A percentile compares a stretch with the other conserved stretches of the same genome.
phyloP scores from a whole-genome alignment of 140 eudicot species.

The Ambrosia hybrid region DNA sequence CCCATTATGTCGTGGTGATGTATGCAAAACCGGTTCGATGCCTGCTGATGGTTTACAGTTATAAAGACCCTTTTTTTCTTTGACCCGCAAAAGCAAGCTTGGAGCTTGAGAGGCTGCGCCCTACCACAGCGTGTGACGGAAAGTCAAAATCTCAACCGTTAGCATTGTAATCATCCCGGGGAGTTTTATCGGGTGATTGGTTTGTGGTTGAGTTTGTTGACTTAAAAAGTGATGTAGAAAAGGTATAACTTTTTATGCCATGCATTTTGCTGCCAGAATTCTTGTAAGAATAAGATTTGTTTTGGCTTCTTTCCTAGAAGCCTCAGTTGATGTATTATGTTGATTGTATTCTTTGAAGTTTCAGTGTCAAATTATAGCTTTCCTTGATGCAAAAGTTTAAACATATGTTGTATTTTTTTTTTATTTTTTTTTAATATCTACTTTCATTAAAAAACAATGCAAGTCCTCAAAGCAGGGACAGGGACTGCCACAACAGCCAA shows the following conservation, averaged over 20 bases:
- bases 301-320: constrained; percentile 17
- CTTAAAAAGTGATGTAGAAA: constrained; percentile 19
- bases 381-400: too few species aligned
- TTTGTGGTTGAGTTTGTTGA: constrained; percentile 19
- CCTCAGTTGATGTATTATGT: not conserved
- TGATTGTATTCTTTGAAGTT: constrained; percentile 2
- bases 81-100: constrained; percentile 16
- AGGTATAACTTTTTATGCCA: constrained; percentile 15
- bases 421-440: too few species aligned
- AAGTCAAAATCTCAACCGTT: constrained; percentile 14
- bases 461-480: too few species aligned
- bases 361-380: not conserved
- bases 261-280: constrained; percentile 26
- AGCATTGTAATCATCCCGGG: not conserved
- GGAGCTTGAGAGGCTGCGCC: constrained; percentile 17
- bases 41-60: constrained; percentile 26
- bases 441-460: too few species aligned
- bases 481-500: too few species aligned
- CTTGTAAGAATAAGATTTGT: constrained; percentile 21
- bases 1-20: constrained; percentile 87
- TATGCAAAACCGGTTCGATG: constrained; percentile 49
- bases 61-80: constrained; percentile 1
- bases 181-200: constrained; percentile 28
- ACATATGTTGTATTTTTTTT: too few species aligned
- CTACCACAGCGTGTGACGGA: not conserved